Evolutionary conservation across 2,329 filamentous ascomycete genomes (phyloP).

Genomic region (Diplocarpon rosae): DNA sequence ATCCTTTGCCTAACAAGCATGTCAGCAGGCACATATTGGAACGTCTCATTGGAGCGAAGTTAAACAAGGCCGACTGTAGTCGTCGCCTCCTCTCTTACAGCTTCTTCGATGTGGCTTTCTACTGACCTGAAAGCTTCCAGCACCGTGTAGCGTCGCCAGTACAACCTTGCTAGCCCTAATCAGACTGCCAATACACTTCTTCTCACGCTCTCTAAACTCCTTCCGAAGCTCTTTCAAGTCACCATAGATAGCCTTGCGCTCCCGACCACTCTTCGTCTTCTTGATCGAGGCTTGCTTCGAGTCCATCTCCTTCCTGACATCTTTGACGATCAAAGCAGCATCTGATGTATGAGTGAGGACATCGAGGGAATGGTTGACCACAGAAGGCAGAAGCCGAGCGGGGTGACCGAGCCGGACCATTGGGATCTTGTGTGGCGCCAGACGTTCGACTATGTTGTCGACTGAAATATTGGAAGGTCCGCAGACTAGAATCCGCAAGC

Average conservation of each 20-base stretch:
- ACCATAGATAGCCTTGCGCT: conserved; percentile 69
- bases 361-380: conserved; percentile 82
- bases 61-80: too few species aligned
- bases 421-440: conserved; percentile 72
- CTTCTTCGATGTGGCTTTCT: too few species aligned
- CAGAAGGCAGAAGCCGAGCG: conserved; percentile 76
- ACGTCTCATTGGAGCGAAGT: too few species aligned
- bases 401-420: conserved; percentile 89
- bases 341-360: conserved; percentile 84
- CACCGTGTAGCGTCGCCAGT: conserved; percentile 83
- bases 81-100: too few species aligned
- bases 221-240: conserved; percentile 78
- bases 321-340: conserved; percentile 77
- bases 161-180: conserved; percentile 75
- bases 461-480: conserved; percentile 95
- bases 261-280: conserved; percentile 72
- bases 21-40: too few species aligned
- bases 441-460: conserved; percentile 92
- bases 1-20: too few species aligned
- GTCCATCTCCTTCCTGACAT: conserved; percentile 88
- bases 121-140: conserved; percentile 76
- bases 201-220: conserved; percentile 80
- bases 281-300: conserved; percentile 78
- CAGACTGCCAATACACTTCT: conserved; percentile 65
- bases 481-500: conserved; percentile 76